Conservation (phyloP, 2,329 filamentous ascomycete species). For the Daldinia eschscholtzii region DNA sequence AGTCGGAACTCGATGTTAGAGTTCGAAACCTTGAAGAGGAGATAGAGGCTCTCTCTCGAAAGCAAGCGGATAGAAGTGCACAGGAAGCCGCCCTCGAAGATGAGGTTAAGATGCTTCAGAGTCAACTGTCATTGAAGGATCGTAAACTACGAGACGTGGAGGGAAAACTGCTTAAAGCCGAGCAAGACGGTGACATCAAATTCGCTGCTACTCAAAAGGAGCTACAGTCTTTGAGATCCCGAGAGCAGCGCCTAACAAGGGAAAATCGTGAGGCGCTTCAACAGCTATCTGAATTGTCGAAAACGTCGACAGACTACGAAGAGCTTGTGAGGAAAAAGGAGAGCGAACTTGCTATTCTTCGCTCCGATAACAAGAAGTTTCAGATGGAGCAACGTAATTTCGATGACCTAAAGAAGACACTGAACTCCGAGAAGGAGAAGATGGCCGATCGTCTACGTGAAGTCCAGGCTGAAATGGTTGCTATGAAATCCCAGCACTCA, state of each 20-base stretch:
- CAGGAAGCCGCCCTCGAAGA: conserved; percentile 82
- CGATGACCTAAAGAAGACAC: conserved; percentile 79
- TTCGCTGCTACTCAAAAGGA: conserved; percentile 83
- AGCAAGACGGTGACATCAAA: conserved; percentile 91
- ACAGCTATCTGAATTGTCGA: conserved; percentile 87
- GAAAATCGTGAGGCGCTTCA: conserved; percentile 88
- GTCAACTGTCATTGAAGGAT: conserved; percentile 88
- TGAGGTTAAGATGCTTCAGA: conserved; percentile 91
- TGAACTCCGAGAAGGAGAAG: conserved; percentile 83
- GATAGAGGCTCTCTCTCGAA: conserved; percentile 76
- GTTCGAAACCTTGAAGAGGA: conserved; percentile 77
- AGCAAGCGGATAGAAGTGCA: conserved; percentile 78
- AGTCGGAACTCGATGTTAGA: conserved; percentile 76
- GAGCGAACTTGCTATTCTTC: conserved; percentile 87
- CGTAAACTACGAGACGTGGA: conserved; percentile 91
- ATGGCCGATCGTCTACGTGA: conserved; percentile 82
- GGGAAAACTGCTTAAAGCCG: conserved; percentile 81
- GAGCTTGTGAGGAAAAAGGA: conserved; percentile 94
- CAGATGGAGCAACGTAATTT: conserved; percentile 83
- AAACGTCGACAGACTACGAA: conserved; percentile 94
- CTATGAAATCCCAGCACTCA: conserved; percentile 84
- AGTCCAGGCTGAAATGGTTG: conserved; percentile 87
- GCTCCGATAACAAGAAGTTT: conserved; percentile 84
- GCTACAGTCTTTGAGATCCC: conserved; percentile 77
- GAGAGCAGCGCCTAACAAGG: conserved; percentile 79